Evolutionary conservation across 352 stramenopile species (phyloP).

Genomic region (Phytophthora fragariae): DNA sequence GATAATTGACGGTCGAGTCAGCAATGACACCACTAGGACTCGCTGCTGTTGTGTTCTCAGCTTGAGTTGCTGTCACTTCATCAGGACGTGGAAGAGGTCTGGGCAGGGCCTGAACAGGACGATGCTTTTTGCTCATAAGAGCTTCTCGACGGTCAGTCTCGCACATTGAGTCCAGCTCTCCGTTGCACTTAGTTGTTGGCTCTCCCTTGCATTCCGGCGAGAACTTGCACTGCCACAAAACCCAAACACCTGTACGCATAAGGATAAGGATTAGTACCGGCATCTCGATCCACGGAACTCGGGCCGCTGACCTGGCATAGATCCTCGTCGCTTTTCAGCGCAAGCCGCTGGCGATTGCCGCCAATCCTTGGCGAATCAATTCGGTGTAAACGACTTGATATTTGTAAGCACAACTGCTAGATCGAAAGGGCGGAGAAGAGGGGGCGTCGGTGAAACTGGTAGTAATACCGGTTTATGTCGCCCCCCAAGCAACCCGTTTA

Average conservation of each 20-base stretch:
- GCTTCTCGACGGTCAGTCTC: neutral
- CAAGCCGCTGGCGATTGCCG: neutral
- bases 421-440: neutral
- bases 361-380: conserved; percentile 4
- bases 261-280: neutral
- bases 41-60: neutral
- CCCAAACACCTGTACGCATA: neutral
- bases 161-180: conserved; percentile 1
- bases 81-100: neutral
- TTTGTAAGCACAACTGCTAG: conserved; percentile 2
- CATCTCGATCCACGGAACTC: neutral
- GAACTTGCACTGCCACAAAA: conserved; percentile 7
- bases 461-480: neutral
- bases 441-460: conserved; percentile 5
- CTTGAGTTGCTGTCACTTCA: neutral
- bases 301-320: neutral
- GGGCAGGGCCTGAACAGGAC: neutral
- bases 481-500: too few relatives aligned
- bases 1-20: neutral
- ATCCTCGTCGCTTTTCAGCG: neutral
- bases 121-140: neutral
- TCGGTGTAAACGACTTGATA: neutral
- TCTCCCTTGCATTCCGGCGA: neutral
- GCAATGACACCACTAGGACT: neutral
- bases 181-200: neutral